Evolutionary conservation across 805 yeast species (phyloP).

Genomic region (Teunomyces gatunensis): DNA sequence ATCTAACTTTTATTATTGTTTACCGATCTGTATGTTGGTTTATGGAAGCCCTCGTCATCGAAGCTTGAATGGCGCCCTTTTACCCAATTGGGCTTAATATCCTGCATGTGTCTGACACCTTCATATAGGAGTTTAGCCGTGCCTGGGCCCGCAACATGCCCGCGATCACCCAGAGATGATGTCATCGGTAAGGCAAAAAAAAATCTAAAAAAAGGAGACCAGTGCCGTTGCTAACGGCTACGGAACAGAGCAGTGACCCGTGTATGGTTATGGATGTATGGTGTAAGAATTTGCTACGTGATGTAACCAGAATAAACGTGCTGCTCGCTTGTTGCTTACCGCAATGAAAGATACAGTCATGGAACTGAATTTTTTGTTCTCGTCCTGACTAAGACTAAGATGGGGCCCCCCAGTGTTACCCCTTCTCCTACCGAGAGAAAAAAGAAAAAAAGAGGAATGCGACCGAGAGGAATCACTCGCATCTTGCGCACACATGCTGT

Average conservation of each 20-base stretch:
- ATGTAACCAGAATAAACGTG: too few species aligned
- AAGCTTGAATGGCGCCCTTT: background rate
- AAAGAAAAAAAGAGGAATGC: background rate
- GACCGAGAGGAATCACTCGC: background rate
- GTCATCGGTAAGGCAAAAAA: background rate
- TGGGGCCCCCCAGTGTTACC: too few species aligned
- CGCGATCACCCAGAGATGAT: background rate
- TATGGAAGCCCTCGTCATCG: too few species aligned
- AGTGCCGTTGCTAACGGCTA: background rate
- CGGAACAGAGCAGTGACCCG: too few species aligned
- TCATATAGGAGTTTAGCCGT: background rate
- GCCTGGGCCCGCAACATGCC: background rate
- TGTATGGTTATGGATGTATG: background rate
- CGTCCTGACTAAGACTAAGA: too few species aligned
- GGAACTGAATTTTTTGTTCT: background rate
- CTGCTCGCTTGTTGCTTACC: too few species aligned
- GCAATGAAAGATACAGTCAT: background rate
- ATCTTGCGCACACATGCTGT: background rate
- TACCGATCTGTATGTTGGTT: background rate
- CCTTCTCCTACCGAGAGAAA: background rate
- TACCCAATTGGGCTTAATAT: background rate
- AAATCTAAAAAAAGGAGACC: background rate
- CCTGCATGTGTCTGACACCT: background rate
- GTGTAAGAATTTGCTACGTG: background rate
- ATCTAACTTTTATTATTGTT: background rate